phyloP scores from a whole-genome alignment of 2,329 filamentous ascomycete genomes.

The Pseudocercospora fijiensis region DNA sequence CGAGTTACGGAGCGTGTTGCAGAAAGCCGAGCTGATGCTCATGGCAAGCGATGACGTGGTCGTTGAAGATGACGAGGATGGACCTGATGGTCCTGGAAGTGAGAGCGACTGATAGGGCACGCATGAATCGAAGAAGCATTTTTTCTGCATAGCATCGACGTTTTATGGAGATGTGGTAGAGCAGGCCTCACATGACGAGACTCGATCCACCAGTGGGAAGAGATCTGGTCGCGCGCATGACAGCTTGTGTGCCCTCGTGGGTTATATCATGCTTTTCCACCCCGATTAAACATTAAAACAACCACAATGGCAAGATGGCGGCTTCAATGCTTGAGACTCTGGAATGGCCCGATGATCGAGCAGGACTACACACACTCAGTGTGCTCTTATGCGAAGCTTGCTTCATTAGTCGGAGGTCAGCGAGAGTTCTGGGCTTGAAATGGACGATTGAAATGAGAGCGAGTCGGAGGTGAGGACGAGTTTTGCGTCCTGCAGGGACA shows the following conservation, averaged over 20 bases:
- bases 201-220: background rate
- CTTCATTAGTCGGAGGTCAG: background rate
- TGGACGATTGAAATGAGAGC: background rate
- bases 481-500: background rate
- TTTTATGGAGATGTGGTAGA: background rate
- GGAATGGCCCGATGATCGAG: background rate
- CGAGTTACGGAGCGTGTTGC: slow-evolving; percentile 61
- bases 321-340: background rate
- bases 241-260: background rate
- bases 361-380: background rate
- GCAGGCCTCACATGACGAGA: background rate
- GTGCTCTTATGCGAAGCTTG: background rate
- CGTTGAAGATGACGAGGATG: slow-evolving; percentile 48
- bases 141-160: slow-evolving; percentile 13
- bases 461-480: background rate
- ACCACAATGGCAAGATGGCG: background rate
- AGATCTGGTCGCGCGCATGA: background rate
- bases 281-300: background rate
- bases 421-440: background rate
- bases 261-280: background rate
- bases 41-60: slow-evolving; percentile 50
- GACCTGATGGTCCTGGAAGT: slow-evolving; percentile 44
- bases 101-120: slow-evolving; percentile 45
- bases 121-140: background rate
- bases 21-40: slow-evolving; percentile 68